Evolutionary conservation across 768 basidiomycete species (phyloP).

Genomic region (Amylocystis lapponica): DNA sequence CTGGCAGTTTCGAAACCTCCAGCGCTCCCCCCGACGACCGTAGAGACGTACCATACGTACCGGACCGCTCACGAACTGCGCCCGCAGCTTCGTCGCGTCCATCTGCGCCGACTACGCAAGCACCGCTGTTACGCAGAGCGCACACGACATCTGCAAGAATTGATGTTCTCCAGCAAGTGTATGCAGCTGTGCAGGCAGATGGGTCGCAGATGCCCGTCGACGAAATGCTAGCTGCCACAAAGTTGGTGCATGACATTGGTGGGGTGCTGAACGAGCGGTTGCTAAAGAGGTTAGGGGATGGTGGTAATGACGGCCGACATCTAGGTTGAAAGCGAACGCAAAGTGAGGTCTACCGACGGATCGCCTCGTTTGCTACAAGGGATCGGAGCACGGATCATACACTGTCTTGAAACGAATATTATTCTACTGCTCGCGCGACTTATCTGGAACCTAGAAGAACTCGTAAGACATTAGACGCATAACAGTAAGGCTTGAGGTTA

Average conservation of each 20-base stretch:
- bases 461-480: too few species aligned
- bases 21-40: too few species aligned
- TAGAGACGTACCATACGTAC: too few species aligned
- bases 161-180: constrained; percentile 38
- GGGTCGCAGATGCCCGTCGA: constrained; percentile 44
- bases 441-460: too few species aligned
- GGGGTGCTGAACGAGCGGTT: constrained; percentile 41
- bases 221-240: constrained; percentile 43
- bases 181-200: constrained; percentile 35
- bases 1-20: too few species aligned
- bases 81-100: constrained; percentile 18
- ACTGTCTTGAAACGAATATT: too few species aligned
- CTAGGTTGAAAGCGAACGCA: too few species aligned
- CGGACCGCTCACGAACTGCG: background rate
- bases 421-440: too few species aligned
- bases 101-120: constrained; percentile 15
- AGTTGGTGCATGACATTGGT: constrained; percentile 41
- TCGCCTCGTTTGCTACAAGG: too few species aligned
- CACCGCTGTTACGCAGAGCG: constrained; percentile 3
- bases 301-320: background rate
- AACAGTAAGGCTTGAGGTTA: too few species aligned
- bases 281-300: constrained; percentile 7
- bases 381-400: too few species aligned
- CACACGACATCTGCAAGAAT: constrained; percentile 30
- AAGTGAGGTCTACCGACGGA: too few species aligned